Percentiles rank a stretch among this genome's conserved stretches.
Conservation (phyloP, 805 yeast genomes). For the Barnettozyma vustinii region DNA sequence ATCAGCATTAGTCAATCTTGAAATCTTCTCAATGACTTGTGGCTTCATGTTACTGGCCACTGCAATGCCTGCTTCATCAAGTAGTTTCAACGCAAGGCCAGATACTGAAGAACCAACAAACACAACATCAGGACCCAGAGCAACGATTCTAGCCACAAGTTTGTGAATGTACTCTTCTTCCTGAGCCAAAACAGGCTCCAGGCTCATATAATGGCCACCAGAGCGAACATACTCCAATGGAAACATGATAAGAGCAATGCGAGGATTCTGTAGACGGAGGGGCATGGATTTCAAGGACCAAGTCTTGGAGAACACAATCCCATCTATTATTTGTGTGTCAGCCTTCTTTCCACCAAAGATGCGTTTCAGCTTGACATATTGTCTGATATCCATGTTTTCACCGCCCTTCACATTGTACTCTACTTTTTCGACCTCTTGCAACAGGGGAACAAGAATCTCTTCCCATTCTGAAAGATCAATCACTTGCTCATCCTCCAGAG, state of each 20-base stretch:
- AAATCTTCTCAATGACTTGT: constrained; percentile 70
- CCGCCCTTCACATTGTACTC: constrained; percentile 57
- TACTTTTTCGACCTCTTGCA: constrained; percentile 52
- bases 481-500: constrained; percentile 56
- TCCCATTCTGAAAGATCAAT: constrained; percentile 55
- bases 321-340: constrained; percentile 63
- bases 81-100: constrained; percentile 69
- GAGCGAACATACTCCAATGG: constrained; percentile 81
- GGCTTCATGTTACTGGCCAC: constrained; percentile 80
- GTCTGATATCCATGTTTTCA: constrained; percentile 80
- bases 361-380: constrained; percentile 80
- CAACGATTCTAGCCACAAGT: constrained; percentile 69
- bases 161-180: constrained; percentile 81
- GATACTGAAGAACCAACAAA: constrained; percentile 76
- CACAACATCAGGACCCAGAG: constrained; percentile 73
- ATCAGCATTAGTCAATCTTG: constrained; percentile 78
- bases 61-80: constrained; percentile 71
- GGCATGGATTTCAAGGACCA: constrained; percentile 81
- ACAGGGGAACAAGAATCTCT: constrained; percentile 40
- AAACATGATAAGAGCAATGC: constrained; percentile 77
- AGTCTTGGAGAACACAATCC: constrained; percentile 78
- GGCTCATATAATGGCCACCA: constrained; percentile 74
- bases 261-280: constrained; percentile 53
- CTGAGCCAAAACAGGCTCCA: constrained; percentile 81
- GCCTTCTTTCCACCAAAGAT: constrained; percentile 68